Evolutionary conservation across 306 rosid genomes (phyloP), one percentile per base, ranked within the genome.

Genomic region (Cyclanthera cordifolia): DNA sequence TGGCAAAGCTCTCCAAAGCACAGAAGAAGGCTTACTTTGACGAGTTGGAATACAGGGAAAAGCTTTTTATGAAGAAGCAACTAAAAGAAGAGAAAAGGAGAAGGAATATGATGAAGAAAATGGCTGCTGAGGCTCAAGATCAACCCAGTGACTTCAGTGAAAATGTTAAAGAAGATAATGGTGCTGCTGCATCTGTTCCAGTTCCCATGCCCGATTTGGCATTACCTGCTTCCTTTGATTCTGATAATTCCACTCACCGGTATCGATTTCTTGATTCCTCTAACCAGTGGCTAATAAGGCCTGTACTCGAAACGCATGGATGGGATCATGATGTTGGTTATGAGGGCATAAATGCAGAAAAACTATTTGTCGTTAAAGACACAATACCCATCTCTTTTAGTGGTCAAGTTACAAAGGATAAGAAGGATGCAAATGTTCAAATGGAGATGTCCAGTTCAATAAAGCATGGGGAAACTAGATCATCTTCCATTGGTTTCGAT

Each of bases 311-410:
- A 69, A 86, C 95, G 61, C 98, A 89, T 28, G 96, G 98, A 50
- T 93, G 98, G 98, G 98, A 89, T 82, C 98, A 93, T 71, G 98
- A 93, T 77, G 88, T 89, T 72, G 98, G 98, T 61, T 93, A 87
- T 78, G 98, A 93, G 78, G 98, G 98, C 39, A 80, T 93, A 72
- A 93, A 93, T 73, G 95, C 85, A 13, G 98, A 93, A 73, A 82
- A 93, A 69, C 52, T 89, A 83, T 89, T 93, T 43, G 98, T 83
- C 58, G 45, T 89, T 59, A 89, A 78, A 50, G 87, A 85, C 43
- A 87, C 77, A 73, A 57, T 93, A 66, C 98, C 98, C 6, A 37
- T 93, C 17, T 93, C 98, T 34, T 84, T 93, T 74, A 74, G 83
- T 52, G 90, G 98, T 41, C 98, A 89, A 83, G 79, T 87, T 74